Conservation (phyloP, 2,329 filamentous ascomycete species). For the Xylariaceae sp. region DNA sequence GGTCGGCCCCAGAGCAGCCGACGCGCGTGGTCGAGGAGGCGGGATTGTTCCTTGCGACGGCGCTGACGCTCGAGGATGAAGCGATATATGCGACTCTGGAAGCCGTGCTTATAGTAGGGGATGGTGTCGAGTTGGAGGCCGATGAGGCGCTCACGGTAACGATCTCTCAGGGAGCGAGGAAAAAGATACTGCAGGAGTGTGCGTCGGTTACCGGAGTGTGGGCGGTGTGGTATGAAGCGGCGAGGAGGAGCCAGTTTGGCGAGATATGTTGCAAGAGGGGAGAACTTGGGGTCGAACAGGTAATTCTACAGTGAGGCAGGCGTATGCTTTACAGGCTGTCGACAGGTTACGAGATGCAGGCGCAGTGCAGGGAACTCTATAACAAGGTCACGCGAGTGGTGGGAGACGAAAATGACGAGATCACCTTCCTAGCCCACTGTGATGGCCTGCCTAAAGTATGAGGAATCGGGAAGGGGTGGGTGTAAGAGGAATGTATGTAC, state of each 20-base stretch:
- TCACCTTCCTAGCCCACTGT: too few species aligned
- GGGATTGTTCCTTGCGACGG: conserved; percentile 46
- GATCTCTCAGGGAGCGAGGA: conserved; percentile 57
- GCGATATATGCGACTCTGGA: conserved; percentile 74
- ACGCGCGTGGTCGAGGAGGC: conserved; percentile 44
- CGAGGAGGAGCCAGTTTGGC: conserved; percentile 43
- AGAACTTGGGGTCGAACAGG: too few species aligned
- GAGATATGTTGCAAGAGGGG: neutral
- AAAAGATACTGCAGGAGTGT: conserved; percentile 64
- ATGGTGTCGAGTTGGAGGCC: conserved; percentile 72
- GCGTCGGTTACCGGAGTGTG: conserved; percentile 37
- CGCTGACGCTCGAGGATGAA: conserved; percentile 65
- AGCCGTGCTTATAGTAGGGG: conserved; percentile 63
- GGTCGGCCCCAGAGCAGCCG: conserved; percentile 42
- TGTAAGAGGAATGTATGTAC: too few species aligned
- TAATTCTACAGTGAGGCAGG: too few species aligned
- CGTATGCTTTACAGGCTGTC: too few species aligned
- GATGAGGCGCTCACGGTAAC: conserved; percentile 62
- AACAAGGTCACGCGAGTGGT: too few species aligned
- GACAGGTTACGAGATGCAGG: too few species aligned
- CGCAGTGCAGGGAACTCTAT: too few species aligned
- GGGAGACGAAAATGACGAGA: too few species aligned
- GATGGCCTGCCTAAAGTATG: too few species aligned
- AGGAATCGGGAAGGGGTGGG: too few species aligned
- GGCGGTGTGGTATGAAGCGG: conserved; percentile 36